Evolutionary conservation across 805 yeast genomes (phyloP), one percentile per base, ranked within the genome.

Genomic region (Vanderwaltozyma verrucispora): DNA sequence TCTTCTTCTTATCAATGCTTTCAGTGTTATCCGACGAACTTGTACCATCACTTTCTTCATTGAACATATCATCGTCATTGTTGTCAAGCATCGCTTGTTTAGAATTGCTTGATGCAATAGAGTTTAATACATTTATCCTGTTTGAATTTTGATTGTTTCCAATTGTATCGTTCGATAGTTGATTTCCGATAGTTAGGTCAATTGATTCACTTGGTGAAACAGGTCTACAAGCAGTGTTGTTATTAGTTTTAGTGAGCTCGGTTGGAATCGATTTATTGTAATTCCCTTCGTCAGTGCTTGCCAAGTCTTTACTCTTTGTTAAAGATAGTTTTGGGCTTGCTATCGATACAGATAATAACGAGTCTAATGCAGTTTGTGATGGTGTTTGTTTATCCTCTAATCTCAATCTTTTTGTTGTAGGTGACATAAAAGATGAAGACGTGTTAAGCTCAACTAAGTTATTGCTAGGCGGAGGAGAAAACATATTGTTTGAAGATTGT

Each of bases 311-410:
- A 21, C 9, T 21, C 6, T 21, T 21, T 7, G 23, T 35, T 24
- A 24, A 15, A 21, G n/a, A 25, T 18, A 45, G 36, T 28, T 48
- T 43, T 1, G 52, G 51, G 24, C 53, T 54, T 11, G 48, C 43
- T 2, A 49, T 40, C 1, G 58, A 45, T 30, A 46, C 51, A 4
- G 55, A 45, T 26, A 58, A 40, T n/a, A 58, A 40, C 2, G 60
- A 48, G 36, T 58, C 60, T 16, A 58, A 36, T 1, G 62, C 59
- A 9, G 60, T 48, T 27, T 51, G 53, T 8, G 59, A 54, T 1
- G 56, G 54, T 1, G 59, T 53, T 5, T 51, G 54, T 30, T 44
- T 53, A 12, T 53, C 58, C 11, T 51, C 54, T 9, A 44, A 28
- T 17, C 50, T 47, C 12, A 42, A 27, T 9, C 58, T 38, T 38